These are phyloP conservation scores for Fomitopsis pulvina DNA, from an alignment of 768 basidiomycete genomes.

Conservation along the genomic window DNA sequence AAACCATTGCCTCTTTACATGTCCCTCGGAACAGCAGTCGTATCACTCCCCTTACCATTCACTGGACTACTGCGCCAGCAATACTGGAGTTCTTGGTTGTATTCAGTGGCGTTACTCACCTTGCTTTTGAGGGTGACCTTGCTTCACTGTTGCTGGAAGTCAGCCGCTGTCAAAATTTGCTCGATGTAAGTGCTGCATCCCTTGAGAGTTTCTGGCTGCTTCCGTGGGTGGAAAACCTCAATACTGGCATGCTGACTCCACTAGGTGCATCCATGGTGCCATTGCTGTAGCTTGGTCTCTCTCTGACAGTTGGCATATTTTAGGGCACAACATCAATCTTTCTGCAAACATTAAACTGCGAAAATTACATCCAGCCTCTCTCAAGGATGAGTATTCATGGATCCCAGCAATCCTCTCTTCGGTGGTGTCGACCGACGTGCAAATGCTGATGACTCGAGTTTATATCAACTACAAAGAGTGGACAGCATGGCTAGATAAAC, in stretches of 20 bases:
- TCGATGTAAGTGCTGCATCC: not conserved
- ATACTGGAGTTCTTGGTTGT: not conserved
- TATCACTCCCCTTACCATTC: not conserved
- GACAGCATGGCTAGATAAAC: not conserved
- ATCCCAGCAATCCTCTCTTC: not conserved
- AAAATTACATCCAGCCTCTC: not conserved
- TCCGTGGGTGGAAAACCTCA: too few relatives aligned
- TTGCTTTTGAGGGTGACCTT: not conserved
- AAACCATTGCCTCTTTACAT: not conserved
- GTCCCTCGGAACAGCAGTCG: not conserved
- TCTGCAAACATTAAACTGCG: not conserved
- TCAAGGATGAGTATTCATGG: not conserved
- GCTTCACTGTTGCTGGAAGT: not conserved
- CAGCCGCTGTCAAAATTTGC: not conserved
- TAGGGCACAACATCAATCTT: not conserved
- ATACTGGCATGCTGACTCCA: not conserved
- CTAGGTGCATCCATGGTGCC: not conserved
- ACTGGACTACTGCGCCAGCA: not conserved
- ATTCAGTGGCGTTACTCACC: not conserved
- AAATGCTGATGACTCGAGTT: not conserved
- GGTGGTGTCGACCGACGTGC: not conserved
- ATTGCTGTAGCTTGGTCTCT: not conserved
- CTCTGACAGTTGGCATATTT: not conserved
- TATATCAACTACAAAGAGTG: not conserved
- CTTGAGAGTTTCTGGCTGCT: not conserved